These are phyloP conservation scores for Alternaria viburni DNA, from an alignment of 2,329 filamentous ascomycete species.

Conservation along the genomic window DNA sequence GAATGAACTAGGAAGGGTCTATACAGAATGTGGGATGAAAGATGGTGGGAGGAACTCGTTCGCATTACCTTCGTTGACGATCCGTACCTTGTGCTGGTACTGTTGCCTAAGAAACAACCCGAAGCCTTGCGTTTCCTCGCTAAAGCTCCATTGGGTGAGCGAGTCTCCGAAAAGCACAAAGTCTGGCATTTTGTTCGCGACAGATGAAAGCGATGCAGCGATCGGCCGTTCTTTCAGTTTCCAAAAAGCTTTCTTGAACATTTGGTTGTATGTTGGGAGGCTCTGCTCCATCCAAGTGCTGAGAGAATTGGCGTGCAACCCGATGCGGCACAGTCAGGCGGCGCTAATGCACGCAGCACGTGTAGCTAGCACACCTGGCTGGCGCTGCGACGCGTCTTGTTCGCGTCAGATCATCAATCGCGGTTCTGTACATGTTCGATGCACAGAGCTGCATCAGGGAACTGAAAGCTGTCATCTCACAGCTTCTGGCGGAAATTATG, in stretches of 20 bases:
- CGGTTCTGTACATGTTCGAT: not conserved
- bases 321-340: not conserved
- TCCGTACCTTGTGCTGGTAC: constrained; percentile 34
- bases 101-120: constrained; percentile 34
- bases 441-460: not conserved
- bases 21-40: too few species aligned
- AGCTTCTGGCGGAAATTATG: not conserved
- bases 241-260: not conserved
- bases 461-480: not conserved
- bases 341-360: constrained; percentile 8
- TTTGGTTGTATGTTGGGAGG: not conserved
- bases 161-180: constrained; percentile 47
- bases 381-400: not conserved
- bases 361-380: constrained; percentile 1
- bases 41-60: not conserved
- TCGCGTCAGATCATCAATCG: not conserved
- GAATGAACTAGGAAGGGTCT: not conserved
- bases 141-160: constrained; percentile 43
- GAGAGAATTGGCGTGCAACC: not conserved
- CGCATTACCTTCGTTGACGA: constrained; percentile 40
- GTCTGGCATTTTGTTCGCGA: constrained; percentile 15
- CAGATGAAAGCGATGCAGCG: not conserved
- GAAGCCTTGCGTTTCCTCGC: constrained; percentile 34
- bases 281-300: not conserved
- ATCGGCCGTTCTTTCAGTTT: not conserved